Base-by-base conservation (phyloP, 108 stramenopile species). In the Fragilaria crotonensis region DNA sequence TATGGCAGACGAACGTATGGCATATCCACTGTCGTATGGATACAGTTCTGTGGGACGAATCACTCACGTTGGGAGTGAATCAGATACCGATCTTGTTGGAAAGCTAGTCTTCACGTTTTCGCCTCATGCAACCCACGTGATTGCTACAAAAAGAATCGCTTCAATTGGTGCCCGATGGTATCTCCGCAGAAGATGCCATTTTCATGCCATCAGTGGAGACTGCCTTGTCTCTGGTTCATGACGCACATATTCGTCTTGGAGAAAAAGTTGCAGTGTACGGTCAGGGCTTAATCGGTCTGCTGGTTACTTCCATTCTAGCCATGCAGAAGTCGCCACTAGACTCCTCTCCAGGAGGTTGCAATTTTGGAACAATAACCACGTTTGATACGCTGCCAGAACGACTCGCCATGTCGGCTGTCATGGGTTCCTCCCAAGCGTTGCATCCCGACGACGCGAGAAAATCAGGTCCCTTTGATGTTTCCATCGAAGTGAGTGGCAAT, bases 131-230 rank as follows among this genome's bases (percentile, higher is more conserved):
- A 69, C 85, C 9, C 78, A 87, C 61, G 89, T 78, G 4, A 62
- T 91, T 25, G 72, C 70, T 46, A 75, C 83, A 45, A 72, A n/a
- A 72, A 48, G 78, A 76, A 49, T 71, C 74, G 3, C 68, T 90
- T 47, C 85, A 90, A 62, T 47, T 91, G n/a, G 81, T 94, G 14
- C 93, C 93, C 46, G 73, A 72, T 62, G 93, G 84, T 17, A 90
- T 96, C 27, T 70, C 60, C 7, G 66, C 95, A 29, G 72, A 88
- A 55, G 93, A 94, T 76, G 95, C 95, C 2, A 85, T 93, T 5
- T 96, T 93, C 80, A 83, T 96, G 73, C 93, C 95, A 45, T 93
- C 93, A 0, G 86, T 96, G 5, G 95, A 96, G 68, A 96, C 95
- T 26, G 93, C 95, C 0, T 59, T 96, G 44, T 90, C 89, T 2